A percentile compares a stretch with the other conserved stretches of the same genome.
Conservation (phyloP, 192 early-diverging fungal species). For the Funneliformis geosporum region DNA sequence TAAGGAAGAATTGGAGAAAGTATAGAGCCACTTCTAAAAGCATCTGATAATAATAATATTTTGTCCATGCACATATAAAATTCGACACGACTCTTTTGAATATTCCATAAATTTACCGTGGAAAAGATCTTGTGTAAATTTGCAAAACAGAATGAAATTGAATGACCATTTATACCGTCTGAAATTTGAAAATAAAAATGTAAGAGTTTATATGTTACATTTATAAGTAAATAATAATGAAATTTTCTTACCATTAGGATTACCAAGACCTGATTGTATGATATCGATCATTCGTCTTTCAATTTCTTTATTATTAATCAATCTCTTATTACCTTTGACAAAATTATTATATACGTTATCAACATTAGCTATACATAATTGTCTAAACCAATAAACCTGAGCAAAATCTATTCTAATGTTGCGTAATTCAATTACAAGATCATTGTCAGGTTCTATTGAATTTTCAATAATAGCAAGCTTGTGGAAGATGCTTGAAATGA, state of each 20-base stretch:
- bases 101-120: slow-evolving; percentile 22
- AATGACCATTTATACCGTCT: neutral
- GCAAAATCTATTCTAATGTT: slow-evolving; percentile 4
- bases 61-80: slow-evolving; percentile 22
- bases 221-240: neutral
- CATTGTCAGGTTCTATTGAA: neutral
- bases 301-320: neutral
- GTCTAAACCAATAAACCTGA: slow-evolving; percentile 22
- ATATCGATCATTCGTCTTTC: slow-evolving; percentile 19
- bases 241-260: neutral
- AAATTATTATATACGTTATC: slow-evolving; percentile 11
- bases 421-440: neutral
- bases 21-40: too few species aligned
- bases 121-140: slow-evolving; percentile 24
- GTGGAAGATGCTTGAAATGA: slow-evolving; percentile 17
- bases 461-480: slow-evolving; percentile 27
- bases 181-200: neutral
- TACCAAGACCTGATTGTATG: neutral
- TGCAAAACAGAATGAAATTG: neutral
- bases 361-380: slow-evolving; percentile 17
- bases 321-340: slow-evolving; percentile 8
- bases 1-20: too few species aligned
- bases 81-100: slow-evolving; percentile 12
- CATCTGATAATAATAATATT: slow-evolving; percentile 3
- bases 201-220: neutral